Evolutionary conservation across 2,329 filamentous ascomycete genomes (phyloP).

Genomic region (Trichoderma arundinaceum): DNA sequence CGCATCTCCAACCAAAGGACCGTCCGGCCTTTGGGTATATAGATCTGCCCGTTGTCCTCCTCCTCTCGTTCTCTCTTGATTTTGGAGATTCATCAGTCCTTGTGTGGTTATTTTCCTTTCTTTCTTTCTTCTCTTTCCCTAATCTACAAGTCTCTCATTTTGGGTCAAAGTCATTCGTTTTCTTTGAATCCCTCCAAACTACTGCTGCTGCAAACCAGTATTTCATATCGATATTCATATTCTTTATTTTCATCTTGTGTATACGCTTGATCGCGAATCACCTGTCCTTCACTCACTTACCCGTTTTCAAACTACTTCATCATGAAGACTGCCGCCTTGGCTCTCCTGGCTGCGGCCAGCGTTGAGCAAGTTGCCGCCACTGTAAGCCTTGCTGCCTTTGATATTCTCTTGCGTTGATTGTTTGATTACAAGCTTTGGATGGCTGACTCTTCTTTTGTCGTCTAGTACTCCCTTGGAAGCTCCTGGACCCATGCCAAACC

Average conservation of each 20-base stretch:
- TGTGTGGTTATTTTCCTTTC: slow-evolving; percentile 24
- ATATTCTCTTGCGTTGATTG: too few relatives aligned
- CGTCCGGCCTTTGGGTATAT: slow-evolving; percentile 38
- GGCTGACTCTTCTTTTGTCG: neutral
- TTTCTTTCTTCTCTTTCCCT: slow-evolving; percentile 7
- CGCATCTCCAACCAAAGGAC: neutral
- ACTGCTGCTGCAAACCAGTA: slow-evolving; percentile 41
- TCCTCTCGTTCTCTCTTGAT: neutral
- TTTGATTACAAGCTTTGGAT: neutral
- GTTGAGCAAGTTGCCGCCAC: slow-evolving; percentile 57
- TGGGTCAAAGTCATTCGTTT: slow-evolving; percentile 63
- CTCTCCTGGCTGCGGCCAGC: slow-evolving; percentile 58
- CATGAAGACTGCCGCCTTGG: slow-evolving; percentile 57
- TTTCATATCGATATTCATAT: slow-evolving; percentile 35
- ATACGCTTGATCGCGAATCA: slow-evolving; percentile 19
- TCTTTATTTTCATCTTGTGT: slow-evolving; percentile 34
- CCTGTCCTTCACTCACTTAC: neutral
- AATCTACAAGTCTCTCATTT: slow-evolving; percentile 34
- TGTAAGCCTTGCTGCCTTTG: slow-evolving; percentile 38
- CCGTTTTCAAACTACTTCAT: slow-evolving; percentile 38
- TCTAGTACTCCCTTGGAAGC: slow-evolving; percentile 32
- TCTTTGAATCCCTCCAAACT: slow-evolving; percentile 50
- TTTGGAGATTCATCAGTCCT: slow-evolving; percentile 16
- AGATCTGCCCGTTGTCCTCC: slow-evolving; percentile 35
- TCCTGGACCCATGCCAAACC: slow-evolving; percentile 44